Conservation (phyloP, 352 stramenopile species). For the Elongisporangium prolatum region DNA sequence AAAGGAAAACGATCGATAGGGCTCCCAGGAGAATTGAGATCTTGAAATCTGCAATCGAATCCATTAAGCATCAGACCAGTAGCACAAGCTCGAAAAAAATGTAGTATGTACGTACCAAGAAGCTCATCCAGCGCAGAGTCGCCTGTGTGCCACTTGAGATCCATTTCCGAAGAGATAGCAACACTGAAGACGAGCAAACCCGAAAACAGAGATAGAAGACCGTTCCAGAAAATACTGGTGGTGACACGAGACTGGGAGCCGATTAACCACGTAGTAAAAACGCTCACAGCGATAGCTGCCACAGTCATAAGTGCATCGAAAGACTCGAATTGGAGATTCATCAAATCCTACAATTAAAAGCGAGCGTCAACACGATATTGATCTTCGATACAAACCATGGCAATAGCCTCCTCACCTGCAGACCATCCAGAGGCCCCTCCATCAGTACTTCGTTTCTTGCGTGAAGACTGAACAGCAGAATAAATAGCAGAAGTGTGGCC, state of each 20-base stretch:
- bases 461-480: conserved; percentile 73
- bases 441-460: conserved; percentile 51
- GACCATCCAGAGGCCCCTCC: conserved; percentile 38
- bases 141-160: conserved; percentile 61
- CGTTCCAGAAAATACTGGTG: conserved; percentile 70
- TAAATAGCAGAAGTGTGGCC: conserved; percentile 52
- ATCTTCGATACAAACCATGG: not conserved
- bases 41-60: conserved; percentile 67
- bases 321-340: conserved; percentile 49
- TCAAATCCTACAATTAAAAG: conserved; percentile 37
- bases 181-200: conserved; percentile 50
- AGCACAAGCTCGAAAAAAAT: not conserved
- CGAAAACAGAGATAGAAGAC: conserved; percentile 49
- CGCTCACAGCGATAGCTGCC: conserved; percentile 21
- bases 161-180: conserved; percentile 50
- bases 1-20: conserved; percentile 55
- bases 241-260: conserved; percentile 30
- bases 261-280: conserved; percentile 35
- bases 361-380: conserved; percentile 6
- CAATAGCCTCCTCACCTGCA: conserved; percentile 33
- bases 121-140: conserved; percentile 54
- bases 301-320: conserved; percentile 45
- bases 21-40: conserved; percentile 66
- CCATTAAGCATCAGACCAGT: not conserved
- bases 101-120: conserved; percentile 37